phyloP scores from a whole-genome alignment of 179 eudicot species.

The Corrigiola litoralis region DNA sequence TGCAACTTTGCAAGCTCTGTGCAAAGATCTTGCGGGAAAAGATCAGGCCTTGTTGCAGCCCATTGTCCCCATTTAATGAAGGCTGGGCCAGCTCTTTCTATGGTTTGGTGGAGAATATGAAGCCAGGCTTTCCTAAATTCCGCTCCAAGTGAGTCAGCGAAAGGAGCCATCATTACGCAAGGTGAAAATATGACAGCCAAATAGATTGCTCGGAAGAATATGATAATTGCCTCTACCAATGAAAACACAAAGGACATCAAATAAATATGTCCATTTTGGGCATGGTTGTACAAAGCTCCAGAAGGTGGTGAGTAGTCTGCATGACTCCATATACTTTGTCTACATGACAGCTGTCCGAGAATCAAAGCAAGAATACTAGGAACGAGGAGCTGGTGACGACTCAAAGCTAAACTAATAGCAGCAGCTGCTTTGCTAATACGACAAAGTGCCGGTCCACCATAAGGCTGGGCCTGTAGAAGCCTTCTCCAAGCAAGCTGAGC shows the following conservation, averaged over 20 bases:
- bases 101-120: conserved; percentile 57
- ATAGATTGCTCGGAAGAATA: conserved; percentile 59
- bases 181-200: conserved; percentile 70
- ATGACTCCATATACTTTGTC: conserved; percentile 38
- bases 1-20: conserved; percentile 66
- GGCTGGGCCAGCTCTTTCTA: conserved; percentile 91
- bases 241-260: conserved; percentile 48
- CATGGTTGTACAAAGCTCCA: conserved; percentile 43
- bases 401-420: conserved; percentile 71
- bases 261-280: conserved; percentile 55
- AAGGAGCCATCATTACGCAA: conserved; percentile 72
- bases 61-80: conserved; percentile 98
- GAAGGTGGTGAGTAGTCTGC: conserved; percentile 47
- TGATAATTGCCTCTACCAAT: conserved; percentile 43
- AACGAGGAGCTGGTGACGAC: conserved; percentile 61
- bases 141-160: conserved; percentile 56
- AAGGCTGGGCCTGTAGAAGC: conserved; percentile 32
- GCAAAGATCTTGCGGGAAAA: conserved; percentile 80
- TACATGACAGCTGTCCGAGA: conserved; percentile 50
- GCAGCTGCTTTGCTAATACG: conserved; percentile 59
- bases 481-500: conserved; percentile 61
- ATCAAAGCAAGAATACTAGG: conserved; percentile 62
- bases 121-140: conserved; percentile 73
- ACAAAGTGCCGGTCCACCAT: conserved; percentile 34
- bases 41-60: conserved; percentile 96